Base-by-base conservation (phyloP, 2,329 filamentous ascomycete species). In the Diaporthe ilicicola region DNA sequence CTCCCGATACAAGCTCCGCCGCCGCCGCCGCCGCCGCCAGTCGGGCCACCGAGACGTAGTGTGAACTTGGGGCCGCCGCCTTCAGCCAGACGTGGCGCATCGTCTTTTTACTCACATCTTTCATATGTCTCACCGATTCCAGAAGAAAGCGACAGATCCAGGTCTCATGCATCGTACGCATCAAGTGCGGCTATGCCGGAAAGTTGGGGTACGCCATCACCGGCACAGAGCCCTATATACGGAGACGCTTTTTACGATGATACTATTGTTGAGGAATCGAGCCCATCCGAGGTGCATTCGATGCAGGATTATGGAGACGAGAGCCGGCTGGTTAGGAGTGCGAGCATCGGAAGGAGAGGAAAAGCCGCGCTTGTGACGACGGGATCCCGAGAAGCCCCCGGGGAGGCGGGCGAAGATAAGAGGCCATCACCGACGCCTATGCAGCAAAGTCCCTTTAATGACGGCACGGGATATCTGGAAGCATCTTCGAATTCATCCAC, bases 51-150 rank as follows among this genome's bases (percentile, higher is more conserved):
- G 7, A 77, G 88, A 70, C 84, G 85, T 74, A 89, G 86, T 73
- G 83, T 86, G 17, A 87, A 83, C 62, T 78, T 91, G 15, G 89
- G 89, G 3, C 89, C 89, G 22, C 90, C 90, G 0, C 89, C 89
- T 3, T 89, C 86, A 15, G 84, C 88, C 4, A 84, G 90, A 75
- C 83, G 89, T 74, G 89, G 89, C 1, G 86, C 85, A 34, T 91
- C 89, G 0, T 90, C 89, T 0, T 91, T 90, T 72, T 91, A 92
- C 76, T 92, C 91, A 3, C 88, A 86, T 74, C 81, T 85, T 15
- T 92, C 91, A 0, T 91, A 87, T 72, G 91, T 94, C 32, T 92
- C 92, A 0, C 92, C 93, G 0, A 94, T 95, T 67, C 91, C 90
- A 0, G 93, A 94, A 79, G 92, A 94, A 77, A 88, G 86, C 73